phyloP scores from a whole-genome alignment of 78 protist species.

The Dictyostelium purpureum region DNA sequence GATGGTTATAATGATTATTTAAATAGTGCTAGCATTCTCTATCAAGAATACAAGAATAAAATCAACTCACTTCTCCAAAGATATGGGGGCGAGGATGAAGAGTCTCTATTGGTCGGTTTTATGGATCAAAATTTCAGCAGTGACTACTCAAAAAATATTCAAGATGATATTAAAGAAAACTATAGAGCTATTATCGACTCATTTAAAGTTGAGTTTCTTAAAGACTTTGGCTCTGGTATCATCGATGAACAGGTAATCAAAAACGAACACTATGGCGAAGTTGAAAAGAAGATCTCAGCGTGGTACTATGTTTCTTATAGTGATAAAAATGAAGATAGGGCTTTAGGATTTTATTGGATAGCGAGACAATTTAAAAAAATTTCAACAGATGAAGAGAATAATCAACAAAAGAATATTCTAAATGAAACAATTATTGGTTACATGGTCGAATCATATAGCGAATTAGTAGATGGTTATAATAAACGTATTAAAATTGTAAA shows the following conservation, averaged over 20 bases:
- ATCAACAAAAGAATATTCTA: not conserved
- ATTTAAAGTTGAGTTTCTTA: not conserved
- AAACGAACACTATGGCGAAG: not conserved
- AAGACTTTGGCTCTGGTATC: too few relatives aligned
- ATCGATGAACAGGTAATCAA: too few relatives aligned
- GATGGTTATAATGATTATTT: not conserved
- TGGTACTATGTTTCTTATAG: not conserved
- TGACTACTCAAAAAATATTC: not conserved
- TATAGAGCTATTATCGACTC: not conserved
- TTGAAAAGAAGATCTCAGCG: not conserved
- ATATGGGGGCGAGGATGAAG: not conserved
- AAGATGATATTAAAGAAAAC: not conserved
- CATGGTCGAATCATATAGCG: not conserved
- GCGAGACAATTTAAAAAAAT: not conserved
- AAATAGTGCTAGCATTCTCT: not conserved
- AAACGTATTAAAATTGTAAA: not conserved
- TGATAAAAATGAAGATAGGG: not conserved
- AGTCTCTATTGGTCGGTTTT: not conserved
- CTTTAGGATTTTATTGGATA: slow-evolving; percentile 3
- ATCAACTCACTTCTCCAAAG: not conserved
- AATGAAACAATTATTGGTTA: not conserved
- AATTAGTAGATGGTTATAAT: not conserved
- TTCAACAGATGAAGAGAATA: not conserved
- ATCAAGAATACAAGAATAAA: not conserved
- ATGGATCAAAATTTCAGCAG: not conserved